Conservation (phyloP, 257 asterid species). For the Ophiorrhiza pumila region DNA sequence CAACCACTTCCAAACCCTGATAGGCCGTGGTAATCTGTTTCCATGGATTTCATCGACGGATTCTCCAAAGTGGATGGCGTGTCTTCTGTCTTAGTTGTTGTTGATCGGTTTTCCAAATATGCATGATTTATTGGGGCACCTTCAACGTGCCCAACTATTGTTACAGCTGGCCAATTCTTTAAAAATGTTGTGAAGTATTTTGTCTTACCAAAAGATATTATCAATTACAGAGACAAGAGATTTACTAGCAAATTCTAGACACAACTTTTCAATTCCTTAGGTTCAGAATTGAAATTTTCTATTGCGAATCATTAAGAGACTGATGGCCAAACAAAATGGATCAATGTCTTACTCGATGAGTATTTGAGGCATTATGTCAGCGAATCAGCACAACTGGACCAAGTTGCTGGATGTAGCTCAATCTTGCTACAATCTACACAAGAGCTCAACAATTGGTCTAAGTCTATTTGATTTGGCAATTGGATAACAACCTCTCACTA, state of each 20-base stretch:
- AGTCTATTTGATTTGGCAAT: neutral
- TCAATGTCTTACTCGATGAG: neutral
- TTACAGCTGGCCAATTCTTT: no score
- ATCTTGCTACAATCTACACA: neutral
- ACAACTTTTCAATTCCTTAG: neutral
- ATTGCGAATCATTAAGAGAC: neutral
- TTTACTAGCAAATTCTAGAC: neutral
- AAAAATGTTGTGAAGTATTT: conserved; percentile 15
- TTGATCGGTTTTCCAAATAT: neutral
- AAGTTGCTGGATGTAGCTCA: neutral
- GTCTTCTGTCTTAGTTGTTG: no score
- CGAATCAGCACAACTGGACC: neutral
- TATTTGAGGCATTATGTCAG: neutral
- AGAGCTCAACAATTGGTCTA: neutral
- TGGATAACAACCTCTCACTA: neutral
- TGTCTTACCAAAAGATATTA: neutral
- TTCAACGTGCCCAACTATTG: no score
- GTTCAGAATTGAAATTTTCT: neutral
- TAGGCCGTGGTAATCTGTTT: no score
- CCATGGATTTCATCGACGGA: conserved; percentile 6
- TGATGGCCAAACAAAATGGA: no score
- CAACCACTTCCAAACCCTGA: neutral
- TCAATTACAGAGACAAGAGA: neutral
- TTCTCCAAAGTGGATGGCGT: neutral
- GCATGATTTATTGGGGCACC: neutral